Conservation (phyloP, 1,284 basidiomycete genomes). For the Rhizopogon parksii region DNA sequence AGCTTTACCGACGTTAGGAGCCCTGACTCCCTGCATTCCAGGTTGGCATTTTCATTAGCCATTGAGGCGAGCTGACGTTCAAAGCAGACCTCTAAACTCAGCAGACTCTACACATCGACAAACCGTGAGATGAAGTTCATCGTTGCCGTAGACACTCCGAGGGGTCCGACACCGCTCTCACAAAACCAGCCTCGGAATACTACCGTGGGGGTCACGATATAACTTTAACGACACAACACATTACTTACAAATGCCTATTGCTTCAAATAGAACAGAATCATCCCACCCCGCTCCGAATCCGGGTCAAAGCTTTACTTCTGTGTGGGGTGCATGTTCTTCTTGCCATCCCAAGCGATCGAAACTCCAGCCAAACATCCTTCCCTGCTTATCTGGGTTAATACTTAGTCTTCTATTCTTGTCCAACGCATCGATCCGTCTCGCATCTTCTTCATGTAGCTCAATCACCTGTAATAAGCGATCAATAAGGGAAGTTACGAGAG, state of each 20-base stretch:
- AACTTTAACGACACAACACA: not conserved
- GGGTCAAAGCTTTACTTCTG: constrained; percentile 5
- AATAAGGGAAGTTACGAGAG: not conserved
- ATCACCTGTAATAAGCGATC: constrained; percentile 10
- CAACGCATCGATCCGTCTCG: constrained; percentile 9
- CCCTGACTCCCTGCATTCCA: constrained; percentile 2
- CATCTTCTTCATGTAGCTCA: constrained; percentile 9
- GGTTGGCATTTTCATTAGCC: not conserved
- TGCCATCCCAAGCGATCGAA: constrained; percentile 10
- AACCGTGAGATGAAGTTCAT: not conserved
- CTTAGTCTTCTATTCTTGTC: constrained; percentile 11
- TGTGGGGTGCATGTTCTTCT: not conserved
- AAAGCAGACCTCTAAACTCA: not conserved
- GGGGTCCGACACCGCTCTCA: not conserved
- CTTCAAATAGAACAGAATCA: not conserved
- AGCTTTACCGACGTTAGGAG: constrained; percentile 4
- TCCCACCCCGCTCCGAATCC: no score
- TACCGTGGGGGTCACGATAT: not conserved
- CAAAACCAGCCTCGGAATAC: not conserved
- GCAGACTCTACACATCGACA: not conserved
- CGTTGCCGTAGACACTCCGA: not conserved
- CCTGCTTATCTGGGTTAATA: constrained; percentile 3
- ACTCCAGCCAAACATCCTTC: constrained; percentile 12
- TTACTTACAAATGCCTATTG: not conserved
- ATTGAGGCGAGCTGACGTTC: not conserved